These are phyloP conservation scores for Rutstroemia sp. DNA, from an alignment of 2,329 filamentous ascomycete genomes.

Conservation along the genomic window DNA sequence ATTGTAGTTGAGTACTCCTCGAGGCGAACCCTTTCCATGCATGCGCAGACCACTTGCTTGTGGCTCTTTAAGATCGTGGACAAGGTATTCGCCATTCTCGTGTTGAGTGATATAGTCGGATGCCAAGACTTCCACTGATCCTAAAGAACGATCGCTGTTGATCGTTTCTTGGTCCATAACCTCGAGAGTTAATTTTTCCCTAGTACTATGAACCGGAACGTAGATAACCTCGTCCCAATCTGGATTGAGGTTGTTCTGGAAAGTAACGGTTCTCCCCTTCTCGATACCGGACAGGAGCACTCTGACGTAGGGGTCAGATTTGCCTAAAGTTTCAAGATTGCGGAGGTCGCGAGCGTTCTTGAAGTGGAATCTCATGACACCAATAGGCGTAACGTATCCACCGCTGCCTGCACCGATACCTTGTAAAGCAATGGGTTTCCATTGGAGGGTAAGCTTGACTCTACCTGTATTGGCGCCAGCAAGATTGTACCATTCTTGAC, in stretches of 20 bases:
- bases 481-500: slow-evolving; percentile 94
- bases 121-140: slow-evolving; percentile 68
- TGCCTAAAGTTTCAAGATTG: slow-evolving; percentile 91
- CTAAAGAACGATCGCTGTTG: slow-evolving; percentile 83
- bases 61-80: slow-evolving; percentile 67
- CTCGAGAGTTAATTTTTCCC: slow-evolving; percentile 80
- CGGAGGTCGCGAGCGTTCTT: slow-evolving; percentile 73
- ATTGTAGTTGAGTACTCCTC: slow-evolving; percentile 76
- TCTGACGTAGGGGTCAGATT: slow-evolving; percentile 90
- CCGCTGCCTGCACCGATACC: slow-evolving; percentile 70
- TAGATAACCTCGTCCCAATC: slow-evolving; percentile 96
- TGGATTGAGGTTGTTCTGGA: slow-evolving; percentile 90
- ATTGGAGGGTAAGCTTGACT: slow-evolving; percentile 84
- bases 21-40: slow-evolving; percentile 63
- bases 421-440: slow-evolving; percentile 87
- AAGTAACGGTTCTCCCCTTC: slow-evolving; percentile 88
- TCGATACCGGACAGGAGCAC: slow-evolving; percentile 85
- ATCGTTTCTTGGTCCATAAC: slow-evolving; percentile 96
- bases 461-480: slow-evolving; percentile 74
- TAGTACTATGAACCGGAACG: slow-evolving; percentile 75
- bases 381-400: slow-evolving; percentile 88
- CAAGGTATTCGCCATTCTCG: slow-evolving; percentile 72
- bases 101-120: slow-evolving; percentile 73
- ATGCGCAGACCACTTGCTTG: slow-evolving; percentile 64
- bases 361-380: slow-evolving; percentile 92